phyloP scores from a whole-genome alignment of 176 grass and related monocot genomes.

The Cenchrus purpureus region DNA sequence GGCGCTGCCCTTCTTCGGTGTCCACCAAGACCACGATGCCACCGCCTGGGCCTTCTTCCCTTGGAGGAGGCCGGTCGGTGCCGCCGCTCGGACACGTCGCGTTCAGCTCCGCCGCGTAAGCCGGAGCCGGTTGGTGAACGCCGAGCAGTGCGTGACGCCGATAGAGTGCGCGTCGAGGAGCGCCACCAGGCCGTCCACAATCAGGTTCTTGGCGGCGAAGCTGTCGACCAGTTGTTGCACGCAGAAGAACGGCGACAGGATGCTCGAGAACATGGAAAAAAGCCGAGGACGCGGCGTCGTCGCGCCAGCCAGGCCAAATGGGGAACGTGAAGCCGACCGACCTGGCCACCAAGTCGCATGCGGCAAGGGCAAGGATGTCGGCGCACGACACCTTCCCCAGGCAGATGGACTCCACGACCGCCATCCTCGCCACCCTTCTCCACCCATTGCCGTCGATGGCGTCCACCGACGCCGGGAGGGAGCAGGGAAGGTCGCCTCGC shows the following conservation, averaged over 20 bases:
- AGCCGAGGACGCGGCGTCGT: constrained; percentile 35
- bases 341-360: constrained; percentile 33
- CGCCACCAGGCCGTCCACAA: constrained; percentile 44
- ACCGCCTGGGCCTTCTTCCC: no score
- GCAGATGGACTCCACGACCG: constrained; percentile 27
- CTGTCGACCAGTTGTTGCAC: constrained; percentile 19
- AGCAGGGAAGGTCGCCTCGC: no score
- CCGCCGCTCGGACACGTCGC: constrained; percentile 12
- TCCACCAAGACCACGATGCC: no score
- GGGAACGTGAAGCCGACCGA: constrained; percentile 35
- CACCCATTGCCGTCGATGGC: no score
- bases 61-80: neutral
- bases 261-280: constrained; percentile 25
- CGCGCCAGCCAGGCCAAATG: constrained; percentile 44
- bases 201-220: constrained; percentile 41
- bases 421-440: neutral
- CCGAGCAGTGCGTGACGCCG: constrained; percentile 42
- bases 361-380: constrained; percentile 43
- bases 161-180: constrained; percentile 54
- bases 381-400: constrained; percentile 41
- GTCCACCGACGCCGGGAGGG: no score
- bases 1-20: no score
- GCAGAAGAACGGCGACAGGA: constrained; percentile 35
- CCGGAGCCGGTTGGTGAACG: constrained; percentile 45
- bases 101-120: constrained; percentile 35